These are phyloP conservation scores for Takakia lepidozioides DNA, from an alignment of 225 moss, liverwort and hornwort genomes.

Conservation along the genomic window DNA sequence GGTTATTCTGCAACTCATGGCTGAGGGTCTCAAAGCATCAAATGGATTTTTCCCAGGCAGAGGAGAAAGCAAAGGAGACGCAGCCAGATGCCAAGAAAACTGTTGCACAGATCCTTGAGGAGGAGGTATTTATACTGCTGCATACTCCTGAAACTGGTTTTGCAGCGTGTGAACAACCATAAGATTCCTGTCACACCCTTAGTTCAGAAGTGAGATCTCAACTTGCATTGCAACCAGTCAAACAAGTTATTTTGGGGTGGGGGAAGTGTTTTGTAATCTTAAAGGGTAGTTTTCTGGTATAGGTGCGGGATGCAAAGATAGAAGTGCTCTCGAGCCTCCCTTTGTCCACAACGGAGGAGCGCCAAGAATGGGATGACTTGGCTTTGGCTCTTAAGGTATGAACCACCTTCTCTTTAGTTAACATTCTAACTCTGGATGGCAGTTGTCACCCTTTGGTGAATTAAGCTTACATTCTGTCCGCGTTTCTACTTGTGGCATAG, in stretches of 20 bases:
- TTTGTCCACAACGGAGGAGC: constrained; percentile 63
- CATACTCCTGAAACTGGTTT: too few species aligned
- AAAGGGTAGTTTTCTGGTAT: constrained; percentile 1
- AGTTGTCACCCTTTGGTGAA: too few species aligned
- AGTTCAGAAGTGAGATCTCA: neutral
- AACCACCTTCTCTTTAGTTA: neutral
- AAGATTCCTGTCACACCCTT: neutral
- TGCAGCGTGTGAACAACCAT: too few species aligned
- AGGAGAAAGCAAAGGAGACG: constrained; percentile 84
- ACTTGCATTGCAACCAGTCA: too few species aligned
- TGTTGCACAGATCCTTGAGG: constrained; percentile 51
- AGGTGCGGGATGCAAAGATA: constrained; percentile 91
- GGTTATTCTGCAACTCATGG: too few species aligned
- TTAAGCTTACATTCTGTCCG: too few species aligned
- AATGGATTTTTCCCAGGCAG: constrained; percentile 61
- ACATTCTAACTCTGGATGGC: too few species aligned
- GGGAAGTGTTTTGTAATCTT: too few species aligned
- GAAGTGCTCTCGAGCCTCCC: constrained; percentile 68
- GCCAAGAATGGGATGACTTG: constrained; percentile 87
- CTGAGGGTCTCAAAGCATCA: too few species aligned
- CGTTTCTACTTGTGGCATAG: too few species aligned
- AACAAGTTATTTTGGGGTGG: too few species aligned
- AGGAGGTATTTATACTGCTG: constrained; percentile 53
- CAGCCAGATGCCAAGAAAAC: constrained; percentile 60
- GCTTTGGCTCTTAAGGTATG: constrained; percentile 56